Conservation (phyloP, 345 rosid genomes). For the Melaleuca alternifolia region DNA sequence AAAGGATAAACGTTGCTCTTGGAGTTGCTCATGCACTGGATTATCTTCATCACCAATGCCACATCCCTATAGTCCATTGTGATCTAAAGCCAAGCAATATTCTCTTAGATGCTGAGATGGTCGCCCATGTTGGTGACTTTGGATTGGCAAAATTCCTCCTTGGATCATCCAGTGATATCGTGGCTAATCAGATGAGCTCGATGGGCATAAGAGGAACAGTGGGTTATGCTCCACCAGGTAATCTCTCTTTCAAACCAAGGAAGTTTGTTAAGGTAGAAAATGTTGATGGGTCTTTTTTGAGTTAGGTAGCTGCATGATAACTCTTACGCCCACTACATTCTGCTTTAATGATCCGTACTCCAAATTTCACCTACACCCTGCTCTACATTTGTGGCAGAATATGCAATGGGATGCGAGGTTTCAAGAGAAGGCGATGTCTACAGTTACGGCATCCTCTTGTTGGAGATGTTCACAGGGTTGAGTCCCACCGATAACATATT, state of each 20-base stretch:
- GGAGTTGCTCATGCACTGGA: neutral
- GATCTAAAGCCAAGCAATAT: neutral
- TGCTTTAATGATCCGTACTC: neutral
- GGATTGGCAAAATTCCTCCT: neutral
- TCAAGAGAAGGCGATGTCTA: neutral
- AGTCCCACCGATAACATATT: neutral
- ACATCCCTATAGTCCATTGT: neutral
- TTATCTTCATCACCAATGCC: neutral
- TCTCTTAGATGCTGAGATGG: neutral
- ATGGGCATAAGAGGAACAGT: neutral
- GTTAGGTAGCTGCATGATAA: neutral
- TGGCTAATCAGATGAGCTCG: neutral
- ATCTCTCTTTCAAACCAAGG: neutral
- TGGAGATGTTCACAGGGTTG: neutral
- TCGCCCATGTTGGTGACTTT: neutral
- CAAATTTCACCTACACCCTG: neutral
- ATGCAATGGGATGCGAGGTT: neutral
- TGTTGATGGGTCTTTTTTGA: neutral
- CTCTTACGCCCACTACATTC: neutral
- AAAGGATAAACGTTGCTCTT: neutral
- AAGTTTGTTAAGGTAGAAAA: neutral
- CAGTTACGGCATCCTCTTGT: neutral
- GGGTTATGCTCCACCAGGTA: neutral
- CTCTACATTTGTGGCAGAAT: rapidly evolving
- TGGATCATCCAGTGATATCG: neutral